A percentile compares a stretch with the other conserved stretches of the same genome.
These are phyloP conservation scores for Paracamarosporium sp. DNA, from an alignment of 2,329 filamentous ascomycete species.

Conservation along the genomic window DNA sequence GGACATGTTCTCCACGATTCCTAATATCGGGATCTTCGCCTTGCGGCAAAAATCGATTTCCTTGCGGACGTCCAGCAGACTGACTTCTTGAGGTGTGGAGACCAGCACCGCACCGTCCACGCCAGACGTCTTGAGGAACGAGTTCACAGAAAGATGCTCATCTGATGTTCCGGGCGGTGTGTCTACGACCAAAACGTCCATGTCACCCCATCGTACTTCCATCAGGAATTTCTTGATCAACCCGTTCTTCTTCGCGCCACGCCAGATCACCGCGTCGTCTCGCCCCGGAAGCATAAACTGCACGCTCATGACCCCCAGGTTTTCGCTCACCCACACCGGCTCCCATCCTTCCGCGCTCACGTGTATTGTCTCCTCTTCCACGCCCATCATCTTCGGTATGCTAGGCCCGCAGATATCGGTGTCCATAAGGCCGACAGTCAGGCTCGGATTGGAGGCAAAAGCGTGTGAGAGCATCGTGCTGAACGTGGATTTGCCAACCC, in stretches of 20 bases:
- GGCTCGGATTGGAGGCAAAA: slow-evolving; percentile 80
- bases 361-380: slow-evolving; percentile 92
- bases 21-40: slow-evolving; percentile 85
- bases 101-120: slow-evolving; percentile 94
- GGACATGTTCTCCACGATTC: slow-evolving; percentile 97
- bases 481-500: slow-evolving; percentile 96
- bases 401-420: slow-evolving; percentile 96
- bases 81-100: slow-evolving; percentile 93
- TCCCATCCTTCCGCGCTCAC: slow-evolving; percentile 89
- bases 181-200: slow-evolving; percentile 93
- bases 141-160: slow-evolving; percentile 93
- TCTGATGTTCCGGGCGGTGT: slow-evolving; percentile 95
- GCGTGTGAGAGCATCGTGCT: slow-evolving; percentile 87
- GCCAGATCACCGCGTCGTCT: slow-evolving; percentile 96
- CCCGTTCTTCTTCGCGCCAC: slow-evolving; percentile 97
- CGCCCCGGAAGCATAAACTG: slow-evolving; percentile 96
- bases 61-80: slow-evolving; percentile 90
- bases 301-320: slow-evolving; percentile 94
- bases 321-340: slow-evolving; percentile 94
- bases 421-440: slow-evolving; percentile 92
- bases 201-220: slow-evolving; percentile 95
- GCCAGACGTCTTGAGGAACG: slow-evolving; percentile 86
- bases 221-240: slow-evolving; percentile 98
- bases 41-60: slow-evolving; percentile 98
- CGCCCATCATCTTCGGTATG: slow-evolving; percentile 99